phyloP scores from a whole-genome alignment of 257 asterid species.

The Plantago elongata region DNA sequence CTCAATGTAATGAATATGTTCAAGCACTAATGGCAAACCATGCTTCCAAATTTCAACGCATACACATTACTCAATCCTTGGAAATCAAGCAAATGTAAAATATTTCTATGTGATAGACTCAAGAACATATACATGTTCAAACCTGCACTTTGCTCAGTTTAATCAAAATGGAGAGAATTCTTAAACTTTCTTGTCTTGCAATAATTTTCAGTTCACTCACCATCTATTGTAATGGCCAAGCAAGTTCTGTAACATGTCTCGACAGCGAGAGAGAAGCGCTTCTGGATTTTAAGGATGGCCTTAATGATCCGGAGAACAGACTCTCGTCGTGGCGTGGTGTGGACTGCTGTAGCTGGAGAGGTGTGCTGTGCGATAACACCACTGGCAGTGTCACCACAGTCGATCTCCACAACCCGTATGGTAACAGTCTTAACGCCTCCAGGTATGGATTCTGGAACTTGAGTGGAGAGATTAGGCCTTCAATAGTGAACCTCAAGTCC shows the following conservation, averaged over 20 bases:
- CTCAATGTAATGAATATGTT: no score
- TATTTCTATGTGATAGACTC: no score
- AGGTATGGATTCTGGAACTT: slow-evolving; percentile 40
- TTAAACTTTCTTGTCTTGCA: slow-evolving; percentile 19
- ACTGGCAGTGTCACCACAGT: slow-evolving; percentile 29
- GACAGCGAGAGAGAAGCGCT: slow-evolving; percentile 33
- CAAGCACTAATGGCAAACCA: no score
- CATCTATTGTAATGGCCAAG: slow-evolving; percentile 16
- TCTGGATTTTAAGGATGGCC: slow-evolving; percentile 47
- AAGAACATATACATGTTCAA: no score
- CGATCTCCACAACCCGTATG: slow-evolving; percentile 34
- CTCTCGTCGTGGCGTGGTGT: slow-evolving; percentile 42
- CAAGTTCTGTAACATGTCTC: slow-evolving; percentile 20
- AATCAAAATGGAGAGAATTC: slow-evolving; percentile 23
- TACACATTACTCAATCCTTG: no score
- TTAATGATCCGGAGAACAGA: slow-evolving; percentile 39
- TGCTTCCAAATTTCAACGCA: no score
- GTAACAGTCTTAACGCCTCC: slow-evolving; percentile 4
- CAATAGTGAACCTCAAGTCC: slow-evolving; percentile 32
- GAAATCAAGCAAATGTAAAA: no score
- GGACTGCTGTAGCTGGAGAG: slow-evolving; percentile 45
- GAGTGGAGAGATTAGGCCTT: slow-evolving; percentile 53
- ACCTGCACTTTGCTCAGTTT: no score
- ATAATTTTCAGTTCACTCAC: slow-evolving; percentile 21
- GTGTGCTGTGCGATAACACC: slow-evolving; percentile 28